Evolutionary conservation across 1,284 basidiomycete genomes (phyloP), one percentile per base, ranked within the genome.

Genomic region (Ustilago lituana): DNA sequence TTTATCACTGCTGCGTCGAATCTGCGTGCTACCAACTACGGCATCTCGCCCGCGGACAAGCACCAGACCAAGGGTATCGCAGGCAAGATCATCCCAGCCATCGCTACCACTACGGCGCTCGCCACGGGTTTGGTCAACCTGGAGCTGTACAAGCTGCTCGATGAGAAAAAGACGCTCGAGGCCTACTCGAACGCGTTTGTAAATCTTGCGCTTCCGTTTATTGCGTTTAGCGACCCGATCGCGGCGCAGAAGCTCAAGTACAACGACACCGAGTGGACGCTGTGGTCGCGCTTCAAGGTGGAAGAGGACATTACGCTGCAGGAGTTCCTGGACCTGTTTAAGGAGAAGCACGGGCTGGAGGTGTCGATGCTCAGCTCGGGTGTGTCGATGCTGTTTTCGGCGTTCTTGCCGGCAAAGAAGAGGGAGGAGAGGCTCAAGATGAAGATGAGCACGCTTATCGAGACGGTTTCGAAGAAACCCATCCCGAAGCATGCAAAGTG

Each of bases 1-100:
- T 98, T 98, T 84, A 97, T 99, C 84, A 97, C 94, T 32, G 92
- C 96, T 6, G 92, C 96, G 3, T 97, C 95, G 47, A 99, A 99
- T 85, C 87, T 98, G 65, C 91, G 96, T 41, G 96, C 96, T 1
- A 87, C 89, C 85, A 99, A 99, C 85, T 99, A 99, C 84, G 90
- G 86, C 71, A 98, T 99, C 82, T 86, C 87, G 48, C 85, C 88
- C 22, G 93, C 94, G 12, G 93, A 97, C 84, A 88, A 90, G 56
- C 94, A 98, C 85, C 89, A 90, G 65, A 98, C 95, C 37, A 99
- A 99, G 86, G 92, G 96, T 82, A 97, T 99, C 79, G 97, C 96
- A 4, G 96, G 96, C 56, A 98, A 98, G 87, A 99, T 99, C 78
- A 99, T 99, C 72, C 96, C 96, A 50, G 96, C 96, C 15, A 98